Base-by-base conservation (phyloP, 192 early-diverging fungal genomes). In the Bifiguratus adelaidae region DNA sequence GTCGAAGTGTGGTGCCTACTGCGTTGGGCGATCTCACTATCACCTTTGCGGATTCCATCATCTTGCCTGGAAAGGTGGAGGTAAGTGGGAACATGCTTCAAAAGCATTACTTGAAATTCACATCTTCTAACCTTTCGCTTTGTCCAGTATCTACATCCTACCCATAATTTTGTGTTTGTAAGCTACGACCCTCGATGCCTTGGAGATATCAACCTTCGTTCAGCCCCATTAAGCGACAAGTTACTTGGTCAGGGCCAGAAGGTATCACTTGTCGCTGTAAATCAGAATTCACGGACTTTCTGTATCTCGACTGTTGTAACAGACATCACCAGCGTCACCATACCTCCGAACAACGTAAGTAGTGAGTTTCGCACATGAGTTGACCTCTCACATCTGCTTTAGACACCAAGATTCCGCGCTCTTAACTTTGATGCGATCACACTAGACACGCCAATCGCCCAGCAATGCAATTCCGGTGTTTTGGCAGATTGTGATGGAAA, bases 361-460 rank as follows among this genome's bases (percentile, higher is more conserved):
- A 20, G 7, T 21, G 16, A 7, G 1, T 27, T 0, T 25, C 3
- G 28, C 26, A 7, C 22, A 27, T 6, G 3, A 58, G 47, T 3
- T 55, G 51, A 30, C 22, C 47, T 16, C 52, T 63, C 47, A 46
- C 21, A 5, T 57, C 7, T 21, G 9, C 21, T 4, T 50, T 38
- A 63, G 68, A 48, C 75, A 42, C 82, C 82, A 16, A 53, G 82
- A 11, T 79, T 82, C 55, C 52, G 86, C 13, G 72, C 72, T 12
- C 76, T 83, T 53, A 89, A 89, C 55, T 71, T 89, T 67, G 81
- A 89, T 48, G 84, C 82, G 3, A 78, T 89, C 34, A 86, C 84
- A 9, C 41, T 89, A 9, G 86, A 89, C 49, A 87, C 86, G n/a
- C 86, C 86, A 12, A 50, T 87, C 5, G 84, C 81, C 15, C 76